Conservation (phyloP, 1,139 yeast species). For the Kurtzmaniella natalensis region DNA sequence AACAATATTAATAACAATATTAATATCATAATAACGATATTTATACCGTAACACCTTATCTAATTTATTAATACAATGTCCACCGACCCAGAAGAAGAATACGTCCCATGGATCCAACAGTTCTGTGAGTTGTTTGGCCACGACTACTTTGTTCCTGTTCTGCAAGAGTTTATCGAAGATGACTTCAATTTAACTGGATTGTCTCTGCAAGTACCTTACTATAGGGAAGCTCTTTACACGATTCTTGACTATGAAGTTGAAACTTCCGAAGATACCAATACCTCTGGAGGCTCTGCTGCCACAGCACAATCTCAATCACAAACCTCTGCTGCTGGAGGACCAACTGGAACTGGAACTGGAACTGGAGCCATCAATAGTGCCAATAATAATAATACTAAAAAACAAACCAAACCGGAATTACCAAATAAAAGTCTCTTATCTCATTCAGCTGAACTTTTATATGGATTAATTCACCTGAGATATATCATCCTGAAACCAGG, state of each 20-base stretch:
- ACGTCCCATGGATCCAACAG: conserved; percentile 85
- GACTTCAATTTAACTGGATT: conserved; percentile 94
- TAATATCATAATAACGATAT: too few species aligned
- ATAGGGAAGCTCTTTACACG: conserved; percentile 86
- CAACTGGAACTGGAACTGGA: background rate
- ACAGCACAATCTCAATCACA: background rate
- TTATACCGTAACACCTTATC: too few species aligned
- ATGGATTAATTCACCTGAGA: conserved; percentile 92
- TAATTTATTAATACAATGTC: too few species aligned
- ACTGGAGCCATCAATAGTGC: too few species aligned
- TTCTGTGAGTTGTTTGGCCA: conserved; percentile 87
- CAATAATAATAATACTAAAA: too few species aligned
- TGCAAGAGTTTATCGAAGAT: conserved; percentile 92
- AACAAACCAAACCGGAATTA: conserved; percentile 27
- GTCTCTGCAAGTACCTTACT: conserved; percentile 80
- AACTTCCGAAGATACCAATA: conserved; percentile 51
- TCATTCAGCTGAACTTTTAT: conserved; percentile 85
- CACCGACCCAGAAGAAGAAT: conserved; percentile 51
- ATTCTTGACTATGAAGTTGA: conserved; percentile 78
- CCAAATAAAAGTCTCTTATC: conserved; percentile 75
- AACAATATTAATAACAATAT: too few species aligned
- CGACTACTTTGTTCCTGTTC: conserved; percentile 89
- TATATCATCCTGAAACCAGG: conserved; percentile 89
- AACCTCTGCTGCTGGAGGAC: conserved; percentile 11
- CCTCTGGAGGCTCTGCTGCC: background rate